Conservation (phyloP, 768 basidiomycete species). For the Tylopilus cervinicoccineus region DNA sequence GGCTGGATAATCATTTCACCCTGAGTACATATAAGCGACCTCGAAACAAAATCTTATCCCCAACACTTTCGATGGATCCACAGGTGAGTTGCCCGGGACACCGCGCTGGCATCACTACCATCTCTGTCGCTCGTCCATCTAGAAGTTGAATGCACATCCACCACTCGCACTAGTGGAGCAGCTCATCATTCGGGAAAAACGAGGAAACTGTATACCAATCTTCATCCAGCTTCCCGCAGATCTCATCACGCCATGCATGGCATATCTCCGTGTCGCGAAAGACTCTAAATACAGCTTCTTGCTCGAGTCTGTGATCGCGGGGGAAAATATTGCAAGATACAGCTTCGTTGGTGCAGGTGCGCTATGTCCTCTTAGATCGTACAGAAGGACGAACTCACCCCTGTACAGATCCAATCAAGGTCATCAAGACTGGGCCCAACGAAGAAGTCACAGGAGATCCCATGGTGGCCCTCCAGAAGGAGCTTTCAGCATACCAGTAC, state of each 20-base stretch:
- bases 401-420: constrained; percentile 81
- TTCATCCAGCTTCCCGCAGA: constrained; percentile 93
- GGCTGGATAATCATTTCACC: not conserved
- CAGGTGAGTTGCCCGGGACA: constrained; percentile 34
- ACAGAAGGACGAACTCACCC: not conserved
- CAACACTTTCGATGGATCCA: constrained; percentile 43
- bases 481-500: constrained; percentile 83
- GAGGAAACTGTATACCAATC: constrained; percentile 90
- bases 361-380: constrained; percentile 22
- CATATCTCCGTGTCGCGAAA: constrained; percentile 89
- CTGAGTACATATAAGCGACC: not conserved
- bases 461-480: constrained; percentile 75
- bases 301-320: constrained; percentile 87
- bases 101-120: constrained; percentile 35
- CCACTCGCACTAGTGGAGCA: constrained; percentile 71
- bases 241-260: constrained; percentile 94
- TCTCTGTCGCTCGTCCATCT: constrained; percentile 46
- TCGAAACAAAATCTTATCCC: not conserved
- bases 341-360: constrained; percentile 94
- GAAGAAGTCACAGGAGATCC: constrained; percentile 88
- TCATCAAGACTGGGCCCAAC: constrained; percentile 82
- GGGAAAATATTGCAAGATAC: constrained; percentile 89
- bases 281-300: constrained; percentile 94
- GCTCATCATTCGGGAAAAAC: constrained; percentile 75
- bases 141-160: constrained; percentile 70